These are phyloP conservation scores for Apostasia shenzhenica DNA, from an alignment of 106 monocot species.

Conservation along the genomic window DNA sequence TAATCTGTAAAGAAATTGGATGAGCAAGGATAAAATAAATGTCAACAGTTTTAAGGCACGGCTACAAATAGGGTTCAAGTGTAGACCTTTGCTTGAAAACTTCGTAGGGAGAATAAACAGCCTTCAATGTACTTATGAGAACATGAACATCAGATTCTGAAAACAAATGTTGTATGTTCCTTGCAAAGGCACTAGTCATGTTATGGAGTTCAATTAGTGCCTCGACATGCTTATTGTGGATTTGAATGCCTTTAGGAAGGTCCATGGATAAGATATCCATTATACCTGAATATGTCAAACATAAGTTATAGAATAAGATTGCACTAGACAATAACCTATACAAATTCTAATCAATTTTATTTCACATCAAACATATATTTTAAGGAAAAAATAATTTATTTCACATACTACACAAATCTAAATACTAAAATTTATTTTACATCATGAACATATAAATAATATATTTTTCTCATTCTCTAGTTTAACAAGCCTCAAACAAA, in stretches of 20 bases:
- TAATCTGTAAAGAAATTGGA: no score
- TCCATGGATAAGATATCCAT: conserved; percentile 87
- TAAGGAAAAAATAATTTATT: no score
- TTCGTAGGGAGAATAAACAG: conserved; percentile 89
- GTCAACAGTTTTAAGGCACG: no score
- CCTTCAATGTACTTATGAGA: conserved; percentile 63
- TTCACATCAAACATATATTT: no score
- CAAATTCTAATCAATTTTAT: no score
- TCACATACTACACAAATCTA: no score
- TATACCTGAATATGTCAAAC: conserved; percentile 45
- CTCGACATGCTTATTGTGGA: conserved; percentile 75
- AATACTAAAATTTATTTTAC: no score
- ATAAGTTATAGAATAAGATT: not conserved
- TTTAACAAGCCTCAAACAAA: no score
- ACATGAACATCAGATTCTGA: conserved; percentile 73
- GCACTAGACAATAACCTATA: not conserved
- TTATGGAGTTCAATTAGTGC: conserved; percentile 87
- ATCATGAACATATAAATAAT: no score
- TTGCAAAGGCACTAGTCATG: conserved; percentile 80
- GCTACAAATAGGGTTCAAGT: not conserved
- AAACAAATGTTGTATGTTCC: conserved; percentile 90
- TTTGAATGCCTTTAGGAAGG: conserved; percentile 77
- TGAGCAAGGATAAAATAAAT: no score
- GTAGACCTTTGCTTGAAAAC: conserved; percentile 76
- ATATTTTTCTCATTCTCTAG: no score